These are phyloP conservation scores for Rhynchospora pubera DNA, from an alignment of 176 grass and related monocot genomes.

Conservation along the genomic window DNA sequence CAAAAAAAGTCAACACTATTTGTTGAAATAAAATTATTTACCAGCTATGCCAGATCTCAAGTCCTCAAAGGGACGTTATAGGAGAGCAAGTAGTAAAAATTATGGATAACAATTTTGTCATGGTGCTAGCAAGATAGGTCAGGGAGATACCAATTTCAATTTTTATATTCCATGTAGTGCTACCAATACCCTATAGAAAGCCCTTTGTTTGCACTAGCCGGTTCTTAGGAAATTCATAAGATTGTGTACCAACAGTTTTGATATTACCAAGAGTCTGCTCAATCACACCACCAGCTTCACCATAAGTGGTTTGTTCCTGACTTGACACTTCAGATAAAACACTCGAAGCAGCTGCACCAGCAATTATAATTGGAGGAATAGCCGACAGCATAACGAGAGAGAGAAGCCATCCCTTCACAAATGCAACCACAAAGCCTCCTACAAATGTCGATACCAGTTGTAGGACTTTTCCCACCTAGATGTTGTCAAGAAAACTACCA, in stretches of 20 bases:
- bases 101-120: too few relatives aligned
- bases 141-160: too few relatives aligned
- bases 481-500: neutral
- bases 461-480: conserved; percentile 79
- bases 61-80: too few relatives aligned
- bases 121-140: too few relatives aligned
- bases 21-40: neutral
- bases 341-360: conserved; percentile 47
- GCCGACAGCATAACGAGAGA: conserved; percentile 66
- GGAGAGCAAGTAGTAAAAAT: too few relatives aligned
- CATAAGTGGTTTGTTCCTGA: conserved; percentile 48
- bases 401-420: conserved; percentile 74
- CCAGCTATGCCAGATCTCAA: neutral
- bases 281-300: conserved; percentile 59
- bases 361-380: conserved; percentile 63
- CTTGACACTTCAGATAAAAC: conserved; percentile 50
- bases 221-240: neutral
- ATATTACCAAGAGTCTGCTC: conserved; percentile 68
- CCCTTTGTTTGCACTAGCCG: neutral
- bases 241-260: conserved; percentile 53
- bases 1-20: neutral
- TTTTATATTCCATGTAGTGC: too few relatives aligned
- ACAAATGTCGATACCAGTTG: conserved; percentile 58
- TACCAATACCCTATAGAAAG: neutral
- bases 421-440: conserved; percentile 68